Evolutionary conservation across 106 monocot genomes (phyloP).

Genomic region (Narthecium ossifragum): DNA sequence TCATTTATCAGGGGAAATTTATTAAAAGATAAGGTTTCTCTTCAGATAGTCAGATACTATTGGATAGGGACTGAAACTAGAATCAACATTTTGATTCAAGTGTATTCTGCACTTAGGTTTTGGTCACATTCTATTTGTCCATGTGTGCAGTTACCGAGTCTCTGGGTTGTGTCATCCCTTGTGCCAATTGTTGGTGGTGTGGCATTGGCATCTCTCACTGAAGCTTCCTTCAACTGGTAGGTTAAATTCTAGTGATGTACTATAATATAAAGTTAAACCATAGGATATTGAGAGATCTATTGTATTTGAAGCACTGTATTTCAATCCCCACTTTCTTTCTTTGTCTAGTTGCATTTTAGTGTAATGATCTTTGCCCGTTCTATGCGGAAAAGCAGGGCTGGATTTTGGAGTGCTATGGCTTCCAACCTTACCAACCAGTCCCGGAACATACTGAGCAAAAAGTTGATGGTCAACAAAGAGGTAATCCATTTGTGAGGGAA

Average conservation of each 20-base stretch:
- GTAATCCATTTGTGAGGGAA: conserved; percentile 8
- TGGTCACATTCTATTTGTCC: neutral
- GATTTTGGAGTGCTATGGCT: conserved; percentile 98
- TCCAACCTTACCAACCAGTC: conserved; percentile 80
- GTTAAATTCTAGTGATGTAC: neutral
- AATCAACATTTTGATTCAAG: too few species aligned
- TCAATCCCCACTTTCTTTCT: too few species aligned
- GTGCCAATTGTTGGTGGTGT: conserved; percentile 78
- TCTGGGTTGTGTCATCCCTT: conserved; percentile 51
- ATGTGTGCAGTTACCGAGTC: conserved; percentile 37
- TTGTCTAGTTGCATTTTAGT: too few species aligned
- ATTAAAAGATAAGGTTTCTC: too few species aligned
- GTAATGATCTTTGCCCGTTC: too few species aligned
- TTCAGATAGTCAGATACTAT: too few species aligned
- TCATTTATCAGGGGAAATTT: too few species aligned
- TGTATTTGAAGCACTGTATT: too few species aligned
- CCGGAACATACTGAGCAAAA: conserved; percentile 89
- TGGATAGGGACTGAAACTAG: too few species aligned
- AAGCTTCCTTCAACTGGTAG: conserved; percentile 79
- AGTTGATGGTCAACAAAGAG: conserved; percentile 80
- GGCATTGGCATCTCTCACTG: conserved; percentile 66
- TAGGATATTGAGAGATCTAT: too few species aligned
- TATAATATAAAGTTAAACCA: too few species aligned
- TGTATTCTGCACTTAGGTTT: too few species aligned
- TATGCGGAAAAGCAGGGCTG: conserved; percentile 80